Evolutionary conservation across 176 grass and related monocot genomes (phyloP), one percentile per base, ranked within the genome.

Genomic region (Lolium multiflorum): DNA sequence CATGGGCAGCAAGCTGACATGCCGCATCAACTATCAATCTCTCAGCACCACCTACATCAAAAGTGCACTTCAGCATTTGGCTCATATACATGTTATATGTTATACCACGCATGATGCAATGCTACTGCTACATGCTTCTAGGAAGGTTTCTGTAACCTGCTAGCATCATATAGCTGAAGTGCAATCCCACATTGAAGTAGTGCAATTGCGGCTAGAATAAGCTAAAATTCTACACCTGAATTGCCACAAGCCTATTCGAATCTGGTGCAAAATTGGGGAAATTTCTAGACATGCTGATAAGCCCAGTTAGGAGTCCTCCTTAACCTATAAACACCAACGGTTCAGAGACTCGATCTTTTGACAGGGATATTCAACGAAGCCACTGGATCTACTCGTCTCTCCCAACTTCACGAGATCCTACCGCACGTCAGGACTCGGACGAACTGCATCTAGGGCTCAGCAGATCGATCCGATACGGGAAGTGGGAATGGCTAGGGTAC

Each of bases 1-100:
- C 92, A 81, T 91, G 94, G 18, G 87, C 77, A 85, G 89, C 92
- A 69, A 99, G 92, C 85, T 99, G 87, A 70, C 93, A 95, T 31
- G 97, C 92, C 15, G 89, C 94, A 55, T 99, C 97, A 26, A 96
- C 92, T 85, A 96, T 94, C 87, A 99, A 88, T 77, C 97, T 92
- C 83, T 99, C 97, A 57, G 97, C 97, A 39, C 97, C 94, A 62
- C 97, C 97, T 99, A 83, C 55, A 84, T 17, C 9, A 46, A 81
- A 76, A 24, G 6, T 13, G 0, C 2, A 49, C 1, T 51, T 38
- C 54, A 82, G 5, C 63, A 62, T 73, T 18, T 2, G 38, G 3
- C 50, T 76, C 25, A 6, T 28, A 38, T 6, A 20, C 5, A 78
- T 62, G 60, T 5, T 50, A 4, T 43, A 43, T 35, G 69, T 16